These are phyloP conservation scores for Inonotus obliquus DNA, from an alignment of 1,284 basidiomycete genomes.

Conservation along the genomic window DNA sequence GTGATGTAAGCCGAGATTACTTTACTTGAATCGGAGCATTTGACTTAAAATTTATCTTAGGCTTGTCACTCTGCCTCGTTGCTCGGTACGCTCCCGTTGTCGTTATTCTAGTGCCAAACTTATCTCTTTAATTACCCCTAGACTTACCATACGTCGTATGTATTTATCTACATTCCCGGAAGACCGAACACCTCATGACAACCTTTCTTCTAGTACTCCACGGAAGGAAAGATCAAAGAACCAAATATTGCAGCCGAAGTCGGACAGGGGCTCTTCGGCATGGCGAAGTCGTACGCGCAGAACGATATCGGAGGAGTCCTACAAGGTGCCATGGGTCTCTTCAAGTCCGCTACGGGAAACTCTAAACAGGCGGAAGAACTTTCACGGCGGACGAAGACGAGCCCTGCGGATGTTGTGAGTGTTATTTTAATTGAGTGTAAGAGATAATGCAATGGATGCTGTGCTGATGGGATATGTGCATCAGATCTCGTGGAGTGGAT, in stretches of 20 bases:
- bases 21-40: not conserved
- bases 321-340: conserved; percentile 45
- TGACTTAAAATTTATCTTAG: conserved; percentile 27
- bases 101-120: not conserved
- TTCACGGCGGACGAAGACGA: conserved; percentile 67
- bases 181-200: not conserved
- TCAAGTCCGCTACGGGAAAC: conserved; percentile 44
- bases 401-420: conserved; percentile 65
- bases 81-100: conserved; percentile 38
- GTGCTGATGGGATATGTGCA: not conserved
- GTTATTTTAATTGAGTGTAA: not conserved
- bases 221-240: conserved; percentile 91
- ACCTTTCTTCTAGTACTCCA: conserved; percentile 63
- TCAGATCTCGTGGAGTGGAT: conserved; percentile 81
- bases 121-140: conserved; percentile 21
- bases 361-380: conserved; percentile 57
- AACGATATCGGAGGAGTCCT: conserved; percentile 78
- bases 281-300: conserved; percentile 65
- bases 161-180: conserved; percentile 8
- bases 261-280: conserved; percentile 68
- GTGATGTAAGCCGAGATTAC: conserved; percentile 53
- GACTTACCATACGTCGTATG: conserved; percentile 59
- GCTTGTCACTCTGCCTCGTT: conserved; percentile 68
- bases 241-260: conserved; percentile 80
- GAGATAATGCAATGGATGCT: not conserved